Evolutionary conservation across 495 filamentous ascomycete species (phyloP), one percentile per base, ranked within the genome.

Genomic region (Daldinia childiae): DNA sequence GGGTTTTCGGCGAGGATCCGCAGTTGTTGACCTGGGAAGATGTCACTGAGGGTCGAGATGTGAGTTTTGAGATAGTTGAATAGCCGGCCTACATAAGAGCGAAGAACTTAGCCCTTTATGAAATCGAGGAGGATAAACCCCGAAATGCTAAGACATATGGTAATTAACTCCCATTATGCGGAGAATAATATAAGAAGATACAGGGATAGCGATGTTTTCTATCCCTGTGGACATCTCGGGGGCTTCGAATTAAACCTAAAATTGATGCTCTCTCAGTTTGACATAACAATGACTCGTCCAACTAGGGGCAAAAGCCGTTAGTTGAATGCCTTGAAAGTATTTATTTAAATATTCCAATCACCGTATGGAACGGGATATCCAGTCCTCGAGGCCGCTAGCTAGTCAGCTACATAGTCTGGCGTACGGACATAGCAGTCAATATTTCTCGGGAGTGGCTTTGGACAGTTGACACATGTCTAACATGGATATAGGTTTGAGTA

Each of bases 251-350:
- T 24, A 32, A 60, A 66, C 55, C 30, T 54, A 54, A 54, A 21
- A 54, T 66, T 32, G 29, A 54, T 41, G 64, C 27, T 50, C 45
- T 60, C 27, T 24, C 21, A 34, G 43, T 48, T 54, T 41, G 43
- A 60, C 39, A 30, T 60, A 34, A 43, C 15, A 60, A 60, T 60
- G 64, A 60, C 56, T 66, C 56, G 64, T 60, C 27, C 26, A n/a
- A 30, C 34, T 26, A 17, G 26, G 26, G 26, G 26, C 3, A 3
- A 4, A 11, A 4, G 5, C 6, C 0, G 9, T 24, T 7, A 19
- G 9, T 12, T 48, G 11, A 11, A 24, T 24, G 21, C 3, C 11
- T 5, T 0, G 5, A 24, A 21, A 0, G 12, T 14, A 14, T 12
- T 21, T 21, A 19, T 5, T 21, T 19, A 8, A 48, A 17, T 17